These are phyloP conservation scores for Brettanomyces naardenensis DNA, from an alignment of 805 yeast genomes.

Conservation along the genomic window DNA sequence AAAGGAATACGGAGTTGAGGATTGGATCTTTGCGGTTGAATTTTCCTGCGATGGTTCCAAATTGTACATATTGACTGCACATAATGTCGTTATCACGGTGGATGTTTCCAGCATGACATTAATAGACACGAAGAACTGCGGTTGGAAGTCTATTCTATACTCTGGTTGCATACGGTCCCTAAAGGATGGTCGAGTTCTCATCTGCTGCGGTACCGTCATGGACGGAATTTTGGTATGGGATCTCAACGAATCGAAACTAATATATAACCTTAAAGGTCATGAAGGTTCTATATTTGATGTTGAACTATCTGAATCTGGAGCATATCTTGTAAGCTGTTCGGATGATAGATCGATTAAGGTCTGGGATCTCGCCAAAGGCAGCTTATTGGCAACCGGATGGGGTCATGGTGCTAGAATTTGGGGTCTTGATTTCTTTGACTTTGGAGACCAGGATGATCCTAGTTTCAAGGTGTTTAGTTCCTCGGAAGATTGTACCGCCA, in stretches of 20 bases:
- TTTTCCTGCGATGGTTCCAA: slow-evolving; percentile 33
- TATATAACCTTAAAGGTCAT: slow-evolving; percentile 62
- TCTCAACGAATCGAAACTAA: slow-evolving; percentile 29
- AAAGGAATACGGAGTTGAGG: slow-evolving; percentile 50
- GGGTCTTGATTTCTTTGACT: slow-evolving; percentile 55
- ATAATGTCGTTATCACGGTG: slow-evolving; percentile 51
- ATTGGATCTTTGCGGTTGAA: slow-evolving; percentile 70
- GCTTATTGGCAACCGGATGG: slow-evolving; percentile 75
- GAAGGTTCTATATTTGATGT: slow-evolving; percentile 91
- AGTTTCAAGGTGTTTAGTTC: slow-evolving; percentile 45
- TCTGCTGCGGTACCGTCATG: slow-evolving; percentile 93
- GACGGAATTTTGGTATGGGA: slow-evolving; percentile 83
- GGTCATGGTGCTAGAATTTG: slow-evolving; percentile 95
- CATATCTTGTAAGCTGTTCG: slow-evolving; percentile 69
- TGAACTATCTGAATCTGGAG: slow-evolving; percentile 46
- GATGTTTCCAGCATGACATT: slow-evolving; percentile 20
- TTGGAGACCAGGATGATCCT: slow-evolving; percentile 13
- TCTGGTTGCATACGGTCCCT: slow-evolving; percentile 67
- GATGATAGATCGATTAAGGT: slow-evolving; percentile 86
- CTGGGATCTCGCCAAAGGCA: slow-evolving; percentile 56
- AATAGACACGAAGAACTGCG: slow-evolving; percentile 33
- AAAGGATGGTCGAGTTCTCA: slow-evolving; percentile 31
- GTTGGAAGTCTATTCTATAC: slow-evolving; percentile 77
- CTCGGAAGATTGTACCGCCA: slow-evolving; percentile 81
- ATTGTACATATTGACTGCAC: slow-evolving; percentile 65